phyloP scores from a whole-genome alignment of 345 rosid species.

The Angophora floribunda region DNA sequence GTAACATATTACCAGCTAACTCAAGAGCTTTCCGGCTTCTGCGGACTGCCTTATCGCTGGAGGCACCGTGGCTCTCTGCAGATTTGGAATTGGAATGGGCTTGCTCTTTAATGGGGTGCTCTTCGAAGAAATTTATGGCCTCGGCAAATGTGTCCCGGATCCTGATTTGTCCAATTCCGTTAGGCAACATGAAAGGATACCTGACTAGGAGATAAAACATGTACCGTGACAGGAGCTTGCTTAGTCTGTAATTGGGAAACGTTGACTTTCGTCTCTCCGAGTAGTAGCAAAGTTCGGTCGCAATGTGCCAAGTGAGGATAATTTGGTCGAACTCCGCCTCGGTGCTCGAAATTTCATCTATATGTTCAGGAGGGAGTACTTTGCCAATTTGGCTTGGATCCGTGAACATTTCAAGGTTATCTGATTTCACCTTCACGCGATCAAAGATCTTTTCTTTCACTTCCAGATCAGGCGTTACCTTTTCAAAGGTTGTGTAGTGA shows the following conservation, averaged over 20 bases:
- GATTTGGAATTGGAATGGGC: neutral
- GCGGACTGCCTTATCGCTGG: neutral
- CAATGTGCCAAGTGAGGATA: neutral
- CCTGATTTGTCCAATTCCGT: neutral
- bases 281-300: neutral
- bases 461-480: neutral
- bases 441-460: neutral
- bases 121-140: neutral
- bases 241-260: neutral
- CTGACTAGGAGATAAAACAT: neutral
- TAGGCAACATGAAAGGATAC: neutral
- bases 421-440: neutral
- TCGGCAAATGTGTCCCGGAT: neutral
- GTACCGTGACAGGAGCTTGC: neutral
- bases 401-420: neutral
- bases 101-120: neutral
- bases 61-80: neutral
- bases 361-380: neutral
- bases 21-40: neutral
- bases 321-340: neutral
- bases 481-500: neutral
- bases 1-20: neutral
- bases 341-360: neutral
- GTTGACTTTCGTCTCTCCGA: fast-evolving
- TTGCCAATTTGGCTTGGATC: neutral